These are phyloP conservation scores for Heterobasidion parviporum DNA, from an alignment of 1,284 basidiomycete genomes.

Conservation along the genomic window DNA sequence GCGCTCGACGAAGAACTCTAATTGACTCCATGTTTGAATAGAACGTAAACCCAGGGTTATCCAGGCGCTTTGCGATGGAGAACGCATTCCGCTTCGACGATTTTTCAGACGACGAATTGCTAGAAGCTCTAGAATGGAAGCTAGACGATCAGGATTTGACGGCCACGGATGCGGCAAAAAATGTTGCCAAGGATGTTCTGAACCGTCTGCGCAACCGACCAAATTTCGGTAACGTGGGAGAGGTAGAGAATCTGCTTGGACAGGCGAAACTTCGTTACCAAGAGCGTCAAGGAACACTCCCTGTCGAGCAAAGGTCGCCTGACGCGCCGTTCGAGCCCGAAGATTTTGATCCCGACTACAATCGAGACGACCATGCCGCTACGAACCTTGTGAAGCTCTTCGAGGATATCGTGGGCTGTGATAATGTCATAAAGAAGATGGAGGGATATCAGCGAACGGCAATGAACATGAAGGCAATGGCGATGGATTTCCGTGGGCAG, in stretches of 20 bases:
- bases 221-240: conserved; percentile 63
- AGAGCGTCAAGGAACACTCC: conserved; percentile 29
- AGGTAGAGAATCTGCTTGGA: conserved; percentile 55
- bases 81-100: conserved; percentile 62
- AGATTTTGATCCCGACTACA: conserved; percentile 56
- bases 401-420: conserved; percentile 51
- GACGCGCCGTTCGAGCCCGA: conserved; percentile 44
- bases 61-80: conserved; percentile 54
- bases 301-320: conserved; percentile 20
- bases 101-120: conserved; percentile 44
- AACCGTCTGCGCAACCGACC: conserved; percentile 44
- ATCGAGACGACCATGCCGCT: conserved; percentile 37
- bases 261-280: conserved; percentile 45
- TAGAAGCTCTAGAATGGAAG: conserved; percentile 44
- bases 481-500: conserved; percentile 26
- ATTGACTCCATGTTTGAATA: conserved; percentile 3
- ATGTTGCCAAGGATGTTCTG: conserved; percentile 44
- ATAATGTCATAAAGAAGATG: conserved; percentile 41
- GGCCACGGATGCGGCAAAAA: conserved; percentile 48
- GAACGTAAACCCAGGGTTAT: conserved; percentile 63
- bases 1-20: too few species aligned
- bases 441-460: conserved; percentile 44
- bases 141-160: conserved; percentile 45
- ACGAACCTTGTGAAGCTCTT: conserved; percentile 49
- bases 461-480: conserved; percentile 28